Evolutionary conservation across 352 stramenopile species (phyloP).

Genomic region (Pseudoperonospora humuli): DNA sequence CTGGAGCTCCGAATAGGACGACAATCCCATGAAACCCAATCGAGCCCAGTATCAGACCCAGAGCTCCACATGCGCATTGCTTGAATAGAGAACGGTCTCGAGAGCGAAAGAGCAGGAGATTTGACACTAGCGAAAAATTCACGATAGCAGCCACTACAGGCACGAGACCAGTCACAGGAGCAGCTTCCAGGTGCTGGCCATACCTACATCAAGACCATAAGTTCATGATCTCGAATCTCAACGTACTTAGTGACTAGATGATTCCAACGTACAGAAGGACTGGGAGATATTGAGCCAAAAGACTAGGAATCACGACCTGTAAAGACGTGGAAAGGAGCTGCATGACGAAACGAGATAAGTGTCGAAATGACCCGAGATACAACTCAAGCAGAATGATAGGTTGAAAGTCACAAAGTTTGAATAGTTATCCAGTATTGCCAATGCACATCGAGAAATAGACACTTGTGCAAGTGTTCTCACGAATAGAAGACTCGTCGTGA

Average conservation of each 20-base stretch:
- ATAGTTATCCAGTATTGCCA: too few species aligned
- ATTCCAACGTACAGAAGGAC: conserved; percentile 5
- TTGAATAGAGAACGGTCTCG: not conserved
- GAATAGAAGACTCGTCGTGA: too few species aligned
- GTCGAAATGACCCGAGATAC: too few species aligned
- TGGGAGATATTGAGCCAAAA: conserved; percentile 16
- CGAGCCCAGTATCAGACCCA: conserved; percentile 32
- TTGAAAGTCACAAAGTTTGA: too few species aligned
- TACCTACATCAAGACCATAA: conserved; percentile 13
- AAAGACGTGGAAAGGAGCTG: conserved; percentile 13
- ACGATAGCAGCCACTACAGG: conserved; percentile 30
- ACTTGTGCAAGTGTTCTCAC: too few species aligned
- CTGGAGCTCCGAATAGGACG: conserved; percentile 66
- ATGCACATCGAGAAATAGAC: too few species aligned
- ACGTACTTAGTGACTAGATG: not conserved
- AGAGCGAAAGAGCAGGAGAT: conserved; percentile 23
- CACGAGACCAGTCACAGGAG: conserved; percentile 34
- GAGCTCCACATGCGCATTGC: conserved; percentile 13
- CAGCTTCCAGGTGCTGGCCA: conserved; percentile 36
- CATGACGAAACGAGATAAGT: conserved; percentile 6
- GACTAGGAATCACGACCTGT: conserved; percentile 18
- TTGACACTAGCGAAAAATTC: conserved; percentile 21
- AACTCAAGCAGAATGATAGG: too few species aligned
- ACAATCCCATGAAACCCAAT: conserved; percentile 47
- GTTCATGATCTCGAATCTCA: too few species aligned